A percentile compares a stretch with the other conserved stretches of the same genome.
These are phyloP conservation scores for Fusarium setosum DNA, from an alignment of 2,329 filamentous ascomycete genomes.

Conservation along the genomic window DNA sequence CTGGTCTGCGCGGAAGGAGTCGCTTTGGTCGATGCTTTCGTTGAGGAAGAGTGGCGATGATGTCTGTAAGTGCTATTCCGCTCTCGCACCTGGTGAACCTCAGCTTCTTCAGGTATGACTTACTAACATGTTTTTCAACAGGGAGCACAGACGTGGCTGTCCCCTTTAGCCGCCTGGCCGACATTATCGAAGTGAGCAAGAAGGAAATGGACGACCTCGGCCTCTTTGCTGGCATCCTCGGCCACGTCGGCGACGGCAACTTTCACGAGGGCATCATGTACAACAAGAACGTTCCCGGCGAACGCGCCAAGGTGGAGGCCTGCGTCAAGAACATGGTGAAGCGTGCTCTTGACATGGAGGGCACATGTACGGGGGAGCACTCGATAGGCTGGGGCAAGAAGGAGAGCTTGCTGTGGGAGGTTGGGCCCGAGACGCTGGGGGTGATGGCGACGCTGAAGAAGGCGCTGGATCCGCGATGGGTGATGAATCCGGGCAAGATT, in stretches of 20 bases:
- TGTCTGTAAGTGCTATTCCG: constrained; percentile 63
- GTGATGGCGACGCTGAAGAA: constrained; percentile 88
- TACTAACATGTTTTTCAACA: constrained; percentile 35
- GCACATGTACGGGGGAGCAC: constrained; percentile 91
- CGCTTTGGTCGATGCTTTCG: constrained; percentile 85
- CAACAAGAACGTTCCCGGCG: constrained; percentile 73
- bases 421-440: constrained; percentile 81
- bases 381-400: constrained; percentile 90
- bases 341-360: constrained; percentile 92
- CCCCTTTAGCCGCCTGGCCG: constrained; percentile 78
- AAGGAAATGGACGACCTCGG: constrained; percentile 89
- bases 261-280: constrained; percentile 96
- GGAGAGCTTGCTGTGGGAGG: constrained; percentile 79
- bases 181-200: constrained; percentile 86
- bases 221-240: constrained; percentile 87
- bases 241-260: constrained; percentile 93
- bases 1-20: constrained; percentile 86
- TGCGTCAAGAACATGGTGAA: constrained; percentile 92
- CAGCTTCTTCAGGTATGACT: no score
- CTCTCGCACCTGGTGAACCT: not conserved
- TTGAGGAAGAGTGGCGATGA: constrained; percentile 74
- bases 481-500: constrained; percentile 94
- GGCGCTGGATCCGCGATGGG: constrained; percentile 86
- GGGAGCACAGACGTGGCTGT: constrained; percentile 89
- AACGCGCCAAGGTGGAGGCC: constrained; percentile 80